Conservation (phyloP, 148 eudicot genomes). For the Vaccinium myrtillus region DNA sequence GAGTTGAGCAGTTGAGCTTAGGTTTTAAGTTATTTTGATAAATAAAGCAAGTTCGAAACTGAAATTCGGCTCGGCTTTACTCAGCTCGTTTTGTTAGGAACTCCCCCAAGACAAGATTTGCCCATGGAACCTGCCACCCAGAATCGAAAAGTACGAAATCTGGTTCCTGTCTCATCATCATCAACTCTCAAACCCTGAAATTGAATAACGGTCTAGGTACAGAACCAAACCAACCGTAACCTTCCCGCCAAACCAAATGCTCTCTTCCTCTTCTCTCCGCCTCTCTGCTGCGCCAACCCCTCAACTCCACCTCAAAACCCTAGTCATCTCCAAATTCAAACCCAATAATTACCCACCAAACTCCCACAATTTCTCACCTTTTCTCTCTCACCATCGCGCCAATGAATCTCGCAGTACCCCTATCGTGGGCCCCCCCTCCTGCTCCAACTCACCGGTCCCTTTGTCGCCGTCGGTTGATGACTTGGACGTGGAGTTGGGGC, state of each 20-base stretch:
- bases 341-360: background rate
- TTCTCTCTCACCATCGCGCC: background rate
- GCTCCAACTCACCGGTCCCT: constrained; percentile 21
- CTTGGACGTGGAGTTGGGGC: constrained; percentile 55
- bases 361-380: constrained; percentile 1
- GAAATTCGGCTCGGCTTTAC: too few relatives aligned
- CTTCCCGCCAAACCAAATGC: constrained; percentile 59
- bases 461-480: constrained; percentile 31
- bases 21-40: too few relatives aligned
- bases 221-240: background rate
- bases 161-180: too few relatives aligned
- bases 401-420: background rate
- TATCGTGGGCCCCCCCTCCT: constrained; percentile 17
- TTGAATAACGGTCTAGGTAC: background rate
- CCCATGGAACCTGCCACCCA: too few relatives aligned
- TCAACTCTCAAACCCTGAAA: background rate
- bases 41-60: too few relatives aligned
- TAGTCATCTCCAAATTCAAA: constrained; percentile 7
- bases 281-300: constrained; percentile 19
- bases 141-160: too few relatives aligned
- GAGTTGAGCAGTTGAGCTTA: rapidly evolving
- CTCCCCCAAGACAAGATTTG: too few relatives aligned
- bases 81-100: too few relatives aligned
- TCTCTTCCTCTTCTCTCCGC: constrained; percentile 12
- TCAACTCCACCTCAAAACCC: constrained; percentile 17